Evolutionary conservation across 805 yeast genomes (phyloP), one percentile per base, ranked within the genome.

Genomic region (Lachancea quebecensis): DNA sequence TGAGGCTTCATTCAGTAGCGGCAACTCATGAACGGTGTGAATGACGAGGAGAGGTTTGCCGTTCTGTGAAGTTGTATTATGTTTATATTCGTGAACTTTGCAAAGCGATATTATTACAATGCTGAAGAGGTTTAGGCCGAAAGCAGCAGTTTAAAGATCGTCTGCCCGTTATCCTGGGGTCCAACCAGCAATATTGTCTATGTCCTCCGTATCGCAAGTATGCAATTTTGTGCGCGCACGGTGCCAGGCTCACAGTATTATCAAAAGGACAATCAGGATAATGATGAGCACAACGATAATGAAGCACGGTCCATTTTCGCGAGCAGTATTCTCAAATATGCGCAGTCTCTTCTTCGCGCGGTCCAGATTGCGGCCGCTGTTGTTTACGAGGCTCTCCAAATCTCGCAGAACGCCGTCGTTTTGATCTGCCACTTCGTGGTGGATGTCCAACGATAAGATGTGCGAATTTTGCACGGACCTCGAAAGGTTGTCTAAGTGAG

Each of bases 301-400:
- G 29, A 69, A 52, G 70, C 81, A 76, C 30, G 73, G 75, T 0
- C 76, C 75, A 50, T 74, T 73, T 45, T 73, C 74, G 38, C 66
- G 68, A 12, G 77, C 65, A 27, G 66, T 68, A 14, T 60, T 60
- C 31, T 67, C 66, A 42, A 74, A 74, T 27, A 57, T 59, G 6
- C 56, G 60, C 39, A 78, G 52, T 45, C 71, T 64, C 31, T 58
- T 58, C 35, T 64, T 63, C 0, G 81, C 80, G 29, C 70, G 58
- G 2, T 56, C 52, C 11, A 78, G 54, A 32, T 69, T 66, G 31
- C 66, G 54, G 21, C 70, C 72, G n/a, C 73, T 66, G 29, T 60
- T 52, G 39, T 70, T 73, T 15, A 78, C 58, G 35, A 73, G 72
- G 18, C 58, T 57, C 49, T 78, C 83, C 33, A 78, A 55, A 51